A percentile compares a stretch with the other conserved stretches of the same genome.
These are phyloP conservation scores for Penicillium subrubescens DNA, from an alignment of 495 filamentous ascomycete species.

Conservation along the genomic window DNA sequence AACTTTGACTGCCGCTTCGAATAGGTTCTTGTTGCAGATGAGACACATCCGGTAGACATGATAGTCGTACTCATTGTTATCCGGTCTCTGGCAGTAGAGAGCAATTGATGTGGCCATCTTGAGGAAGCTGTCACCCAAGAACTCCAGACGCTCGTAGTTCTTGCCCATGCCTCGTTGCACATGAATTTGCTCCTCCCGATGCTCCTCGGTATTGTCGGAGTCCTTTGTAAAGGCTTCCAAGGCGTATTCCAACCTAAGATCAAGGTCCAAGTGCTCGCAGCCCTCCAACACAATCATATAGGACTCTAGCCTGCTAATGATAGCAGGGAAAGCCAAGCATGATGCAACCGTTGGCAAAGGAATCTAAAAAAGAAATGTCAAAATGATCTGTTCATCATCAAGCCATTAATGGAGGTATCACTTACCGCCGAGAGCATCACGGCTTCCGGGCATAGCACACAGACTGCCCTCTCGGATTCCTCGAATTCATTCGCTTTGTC, in stretches of 20 bases:
- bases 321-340: constrained; percentile 76
- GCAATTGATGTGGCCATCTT: constrained; percentile 95
- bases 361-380: constrained; percentile 47
- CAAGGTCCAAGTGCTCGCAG: constrained; percentile 58
- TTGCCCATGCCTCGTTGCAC: constrained; percentile 89
- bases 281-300: constrained; percentile 80
- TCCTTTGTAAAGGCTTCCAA: constrained; percentile 95
- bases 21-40: constrained; percentile 90
- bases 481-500: constrained; percentile 62
- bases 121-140: constrained; percentile 90
- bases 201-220: constrained; percentile 85
- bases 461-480: constrained; percentile 36
- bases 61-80: constrained; percentile 81
- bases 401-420: constrained; percentile 10
- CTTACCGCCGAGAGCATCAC: constrained; percentile 76
- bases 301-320: constrained; percentile 80
- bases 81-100: constrained; percentile 72
- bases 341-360: constrained; percentile 63
- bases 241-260: constrained; percentile 67
- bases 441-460: constrained; percentile 59
- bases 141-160: constrained; percentile 95
- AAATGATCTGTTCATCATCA: neutral
- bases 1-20: constrained; percentile 68
- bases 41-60: constrained; percentile 90
- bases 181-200: constrained; percentile 68